phyloP scores from a whole-genome alignment of 768 basidiomycete species.

The Agaricus sinodeliciosus region DNA sequence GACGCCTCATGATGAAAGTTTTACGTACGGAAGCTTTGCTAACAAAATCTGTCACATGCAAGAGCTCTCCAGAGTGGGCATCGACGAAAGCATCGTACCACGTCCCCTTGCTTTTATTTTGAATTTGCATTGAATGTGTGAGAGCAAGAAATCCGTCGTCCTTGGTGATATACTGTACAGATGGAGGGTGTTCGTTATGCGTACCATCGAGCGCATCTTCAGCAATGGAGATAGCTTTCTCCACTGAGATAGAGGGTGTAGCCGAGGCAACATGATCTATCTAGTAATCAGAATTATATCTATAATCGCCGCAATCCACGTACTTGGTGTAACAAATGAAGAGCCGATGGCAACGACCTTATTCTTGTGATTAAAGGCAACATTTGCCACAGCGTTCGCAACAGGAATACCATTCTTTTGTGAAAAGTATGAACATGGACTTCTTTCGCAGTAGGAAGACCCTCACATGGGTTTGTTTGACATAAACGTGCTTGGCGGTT shows the following conservation, averaged over 20 bases:
- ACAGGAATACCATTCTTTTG: constrained; percentile 23
- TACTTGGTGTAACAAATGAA: constrained; percentile 37
- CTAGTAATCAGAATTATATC: constrained; percentile 14
- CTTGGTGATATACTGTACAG: constrained; percentile 33
- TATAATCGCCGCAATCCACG: constrained; percentile 9
- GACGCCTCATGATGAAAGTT: not conserved
- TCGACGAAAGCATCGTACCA: constrained; percentile 57
- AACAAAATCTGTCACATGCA: constrained; percentile 44
- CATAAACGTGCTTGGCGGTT: constrained; percentile 16
- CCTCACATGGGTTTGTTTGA: constrained; percentile 12
- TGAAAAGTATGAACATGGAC: not conserved
- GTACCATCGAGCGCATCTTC: constrained; percentile 23
- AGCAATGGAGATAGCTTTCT: constrained; percentile 18
- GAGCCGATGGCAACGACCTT: constrained; percentile 36
- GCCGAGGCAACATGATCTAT: constrained; percentile 20
- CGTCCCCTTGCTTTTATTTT: constrained; percentile 25
- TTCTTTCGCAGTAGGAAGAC: not conserved
- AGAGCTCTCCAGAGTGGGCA: constrained; percentile 38
- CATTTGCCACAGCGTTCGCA: constrained; percentile 32
- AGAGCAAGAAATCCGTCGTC: constrained; percentile 33
- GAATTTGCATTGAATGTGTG: constrained; percentile 30
- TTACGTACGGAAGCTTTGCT: constrained; percentile 26
- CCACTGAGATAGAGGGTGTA: constrained; percentile 26
- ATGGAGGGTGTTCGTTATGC: constrained; percentile 28
- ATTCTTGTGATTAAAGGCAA: constrained; percentile 21